Conservation (phyloP, 2,329 filamentous ascomycete species). For the Botrytis sinoallii region DNA sequence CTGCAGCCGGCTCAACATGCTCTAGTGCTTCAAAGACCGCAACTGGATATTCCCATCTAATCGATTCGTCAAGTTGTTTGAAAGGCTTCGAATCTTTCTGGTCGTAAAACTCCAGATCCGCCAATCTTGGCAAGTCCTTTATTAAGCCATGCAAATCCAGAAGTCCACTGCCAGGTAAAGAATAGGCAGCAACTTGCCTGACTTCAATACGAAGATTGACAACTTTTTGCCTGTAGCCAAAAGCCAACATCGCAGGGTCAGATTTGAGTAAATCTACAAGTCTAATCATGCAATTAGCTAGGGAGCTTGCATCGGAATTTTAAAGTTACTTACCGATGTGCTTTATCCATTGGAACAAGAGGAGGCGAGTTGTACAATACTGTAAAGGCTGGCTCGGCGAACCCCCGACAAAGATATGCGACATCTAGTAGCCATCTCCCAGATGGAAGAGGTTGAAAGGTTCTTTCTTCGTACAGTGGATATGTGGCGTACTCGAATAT, state of each 20-base stretch:
- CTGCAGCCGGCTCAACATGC: constrained; percentile 47
- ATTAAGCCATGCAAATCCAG: constrained; percentile 59
- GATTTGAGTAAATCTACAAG: constrained; percentile 52
- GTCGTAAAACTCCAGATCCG: constrained; percentile 69
- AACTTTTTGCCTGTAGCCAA: constrained; percentile 37
- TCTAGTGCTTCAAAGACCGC: constrained; percentile 64
- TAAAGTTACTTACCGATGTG: constrained; percentile 38
- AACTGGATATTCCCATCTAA: constrained; percentile 68
- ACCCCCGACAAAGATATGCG: constrained; percentile 60
- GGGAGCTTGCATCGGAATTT: too few relatives aligned
- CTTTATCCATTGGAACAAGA: constrained; percentile 52
- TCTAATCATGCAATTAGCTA: constrained; percentile 3
- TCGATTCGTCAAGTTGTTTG: constrained; percentile 51
- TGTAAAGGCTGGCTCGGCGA: constrained; percentile 69
- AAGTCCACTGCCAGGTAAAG: constrained; percentile 50
- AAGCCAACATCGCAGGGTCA: constrained; percentile 30
- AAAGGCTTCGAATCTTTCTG: constrained; percentile 66
- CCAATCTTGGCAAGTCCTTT: constrained; percentile 61
- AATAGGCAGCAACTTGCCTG: constrained; percentile 50
- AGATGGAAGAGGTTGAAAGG: constrained; percentile 42
- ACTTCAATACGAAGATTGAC: constrained; percentile 37
- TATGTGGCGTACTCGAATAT: constrained; percentile 67
- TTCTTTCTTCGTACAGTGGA: constrained; percentile 48
- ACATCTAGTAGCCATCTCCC: constrained; percentile 63
- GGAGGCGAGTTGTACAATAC: constrained; percentile 69